Evolutionary conservation across 257 asterid species (phyloP), one percentile per base, ranked within the genome.

Genomic region (Haberlea rhodopensis): DNA sequence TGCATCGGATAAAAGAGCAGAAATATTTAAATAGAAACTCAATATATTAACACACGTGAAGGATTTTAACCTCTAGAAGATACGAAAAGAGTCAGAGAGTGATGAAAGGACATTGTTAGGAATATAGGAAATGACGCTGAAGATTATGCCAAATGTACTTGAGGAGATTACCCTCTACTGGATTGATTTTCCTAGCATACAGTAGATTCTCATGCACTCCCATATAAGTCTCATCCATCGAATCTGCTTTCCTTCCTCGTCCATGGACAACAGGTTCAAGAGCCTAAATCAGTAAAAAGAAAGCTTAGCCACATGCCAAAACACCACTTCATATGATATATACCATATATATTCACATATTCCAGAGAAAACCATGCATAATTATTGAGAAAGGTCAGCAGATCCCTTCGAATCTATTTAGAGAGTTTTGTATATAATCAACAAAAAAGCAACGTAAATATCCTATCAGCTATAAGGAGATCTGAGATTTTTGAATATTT

Each of bases 221-320:
- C 77, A 89, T 79, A 63, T 94, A 87, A 70, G 82, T 78, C 83
- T 89, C 99, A 55, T 94, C 89, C 73, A 84, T 53, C 16, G 97
- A 89, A 79, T 83, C 94, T 11, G 63, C 70, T 78, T 84, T 87
- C 87, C 99, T 86, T 73, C 99, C 97, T 66, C 97, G 86, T 57
- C 99, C 99, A 61, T 94, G 99, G 68, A 87, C 91, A 25, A 74
- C 57, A 26, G 92, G 96, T 81, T 94, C 99, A 59, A 90, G 84
- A 63, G 62, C 87, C 99, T 94, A 74, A 61, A 68, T 68, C 18
- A 20, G 53, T 15, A 52, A 74, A 65, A 29, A 8, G 18, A 23
- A 52, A 19, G 72, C 71, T 65, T 19, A 52, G n/a, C 56, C 65
- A 64, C 37, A 29, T 61, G 52, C 48, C 16, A 37, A 57, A 53